Base-by-base conservation (phyloP, 1,284 basidiomycete genomes). In the Boletus hoseneyae region DNA sequence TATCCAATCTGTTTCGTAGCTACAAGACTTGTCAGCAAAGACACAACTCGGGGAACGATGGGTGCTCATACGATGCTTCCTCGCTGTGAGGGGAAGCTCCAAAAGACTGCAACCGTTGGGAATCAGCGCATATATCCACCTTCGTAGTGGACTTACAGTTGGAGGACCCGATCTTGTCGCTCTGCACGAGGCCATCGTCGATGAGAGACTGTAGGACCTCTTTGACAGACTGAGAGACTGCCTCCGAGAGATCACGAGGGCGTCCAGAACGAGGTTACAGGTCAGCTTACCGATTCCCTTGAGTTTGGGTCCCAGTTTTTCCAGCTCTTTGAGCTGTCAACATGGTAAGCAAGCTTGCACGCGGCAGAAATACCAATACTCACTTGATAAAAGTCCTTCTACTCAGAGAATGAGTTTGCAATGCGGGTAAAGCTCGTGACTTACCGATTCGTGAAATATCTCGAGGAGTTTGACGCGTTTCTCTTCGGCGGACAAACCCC, bases 121-220 rank as follows among this genome's bases (percentile, higher is more conserved):
- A 61, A 57, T 65, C 61, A 62, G 62, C 67, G 68, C 64, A 64
- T 66, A 67, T 55, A 66, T 54, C 46, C 57, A 58, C 48, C 29
- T 52, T 40, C 1, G 6, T n/a, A n/a, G 23, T 23, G 21, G 34
- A 53, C 85, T 58, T 58, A 92, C 91, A 95, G 63, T 94, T 94
- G 3, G 90, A 91, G 6, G 90, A 89, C 21, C 93, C 92, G 48
- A 95, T 93, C 70, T 95, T 95, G 66, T 95, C 93, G 42, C 74
- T 75, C 62, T 86, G 82, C 13, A 94, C 90, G 33, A 93, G 73
- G 3, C 84, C 83, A 62, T 95, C 92, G 57, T 90, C 83, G 18
- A 92, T 85, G 23, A 95, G 77, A 6, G 86, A 85, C 58, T 93
- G 88, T 3, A 94, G 67, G 1, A 93, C 85, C 57, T 95, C 92